phyloP scores from a whole-genome alignment of 495 filamentous ascomycete genomes.

The Penicillium waksmanii region DNA sequence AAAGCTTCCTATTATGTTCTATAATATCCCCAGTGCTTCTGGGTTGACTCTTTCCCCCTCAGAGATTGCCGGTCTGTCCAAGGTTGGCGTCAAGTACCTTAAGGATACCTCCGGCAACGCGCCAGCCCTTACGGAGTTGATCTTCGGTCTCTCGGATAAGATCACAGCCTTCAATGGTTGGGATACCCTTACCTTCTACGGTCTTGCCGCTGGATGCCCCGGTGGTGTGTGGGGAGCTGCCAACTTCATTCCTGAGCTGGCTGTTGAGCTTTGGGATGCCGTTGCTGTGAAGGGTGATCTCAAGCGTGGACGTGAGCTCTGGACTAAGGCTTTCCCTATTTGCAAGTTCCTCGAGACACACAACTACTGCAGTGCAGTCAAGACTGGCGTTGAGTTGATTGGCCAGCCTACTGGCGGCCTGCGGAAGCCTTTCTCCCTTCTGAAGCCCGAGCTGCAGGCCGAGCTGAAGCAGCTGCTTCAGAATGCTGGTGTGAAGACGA shows the following conservation, averaged over 20 bases:
- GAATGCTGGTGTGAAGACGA: slow-evolving; percentile 37
- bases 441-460: slow-evolving; percentile 25
- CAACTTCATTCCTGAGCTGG: slow-evolving; percentile 42
- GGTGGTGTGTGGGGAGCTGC: slow-evolving; percentile 43
- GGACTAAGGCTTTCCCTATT: slow-evolving; percentile 39
- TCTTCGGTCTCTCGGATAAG: slow-evolving; percentile 35
- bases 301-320: slow-evolving; percentile 35
- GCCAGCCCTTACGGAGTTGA: slow-evolving; percentile 38
- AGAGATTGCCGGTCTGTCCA: slow-evolving; percentile 34
- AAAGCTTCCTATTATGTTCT: slow-evolving; percentile 39
- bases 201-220: slow-evolving; percentile 33
- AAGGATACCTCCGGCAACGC: slow-evolving; percentile 46
- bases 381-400: slow-evolving; percentile 40
- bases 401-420: slow-evolving; percentile 37
- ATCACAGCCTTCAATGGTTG: slow-evolving; percentile 42
- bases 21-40: slow-evolving; percentile 39
- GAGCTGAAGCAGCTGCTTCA: slow-evolving; percentile 35
- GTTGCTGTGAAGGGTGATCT: slow-evolving; percentile 36
- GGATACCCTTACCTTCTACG: slow-evolving; percentile 45
- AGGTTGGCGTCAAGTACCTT: slow-evolving; percentile 38
- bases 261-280: slow-evolving; percentile 39
- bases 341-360: slow-evolving; percentile 44
- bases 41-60: slow-evolving; percentile 30
- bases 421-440: slow-evolving; percentile 38
- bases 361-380: slow-evolving; percentile 38